Conservation (phyloP, 345 rosid species). For the Eucalyptus tenuipes region DNA sequence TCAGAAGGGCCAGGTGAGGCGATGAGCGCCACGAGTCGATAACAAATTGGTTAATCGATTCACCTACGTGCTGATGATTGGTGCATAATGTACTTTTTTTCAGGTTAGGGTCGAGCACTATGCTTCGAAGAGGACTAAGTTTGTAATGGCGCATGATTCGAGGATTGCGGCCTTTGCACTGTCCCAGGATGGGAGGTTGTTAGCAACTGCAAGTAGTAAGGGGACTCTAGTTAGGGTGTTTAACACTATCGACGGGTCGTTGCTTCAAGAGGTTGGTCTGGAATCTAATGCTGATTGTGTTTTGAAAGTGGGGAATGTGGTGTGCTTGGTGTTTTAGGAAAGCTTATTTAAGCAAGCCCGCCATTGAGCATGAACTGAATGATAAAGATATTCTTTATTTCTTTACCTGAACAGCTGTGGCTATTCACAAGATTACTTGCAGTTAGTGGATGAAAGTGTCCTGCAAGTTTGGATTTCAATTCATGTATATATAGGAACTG, state of each 20-base stretch:
- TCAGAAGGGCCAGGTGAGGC: constrained; percentile 23
- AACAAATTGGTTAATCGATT: background rate
- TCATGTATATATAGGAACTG: background rate
- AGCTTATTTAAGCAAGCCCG: background rate
- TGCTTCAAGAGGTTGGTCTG: constrained; percentile 32
- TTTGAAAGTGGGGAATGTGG: background rate
- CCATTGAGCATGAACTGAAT: background rate
- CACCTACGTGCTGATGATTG: background rate
- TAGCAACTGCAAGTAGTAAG: constrained; percentile 38
- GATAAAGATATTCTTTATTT: background rate
- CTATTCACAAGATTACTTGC: background rate
- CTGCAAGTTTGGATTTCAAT: background rate
- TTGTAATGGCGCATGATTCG: constrained; percentile 32
- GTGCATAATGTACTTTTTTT: background rate
- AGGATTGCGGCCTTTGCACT: constrained; percentile 16
- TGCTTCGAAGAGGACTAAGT: constrained; percentile 21
- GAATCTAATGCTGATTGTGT: background rate
- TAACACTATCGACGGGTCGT: constrained; percentile 22
- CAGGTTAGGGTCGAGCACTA: constrained; percentile 28
- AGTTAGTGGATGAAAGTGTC: background rate
- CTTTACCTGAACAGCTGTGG: background rate
- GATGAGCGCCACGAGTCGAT: background rate
- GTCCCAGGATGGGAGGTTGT: constrained; percentile 24
- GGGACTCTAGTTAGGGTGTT: constrained; percentile 43
- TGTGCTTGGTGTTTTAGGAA: background rate